Conservation (phyloP, 1,139 yeast species). For the Blastobotrys malaysiensis region DNA sequence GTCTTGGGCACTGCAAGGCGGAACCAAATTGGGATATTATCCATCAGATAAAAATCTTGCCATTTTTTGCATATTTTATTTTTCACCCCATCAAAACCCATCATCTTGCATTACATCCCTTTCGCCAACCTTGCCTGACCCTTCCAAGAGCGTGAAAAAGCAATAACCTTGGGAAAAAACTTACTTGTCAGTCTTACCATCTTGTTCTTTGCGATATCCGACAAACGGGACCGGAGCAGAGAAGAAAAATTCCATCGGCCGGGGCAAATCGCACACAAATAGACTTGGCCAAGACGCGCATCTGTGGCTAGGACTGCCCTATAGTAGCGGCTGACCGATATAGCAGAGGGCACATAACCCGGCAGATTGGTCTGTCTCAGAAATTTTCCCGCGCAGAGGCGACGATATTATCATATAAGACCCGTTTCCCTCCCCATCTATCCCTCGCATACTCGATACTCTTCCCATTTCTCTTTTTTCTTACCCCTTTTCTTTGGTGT, state of each 20-base stretch:
- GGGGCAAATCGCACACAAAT: no score
- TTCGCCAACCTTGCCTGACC: not conserved
- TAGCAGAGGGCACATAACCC: not conserved
- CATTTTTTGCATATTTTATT: not conserved
- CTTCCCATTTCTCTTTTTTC: not conserved
- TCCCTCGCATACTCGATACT: slow-evolving; percentile 1
- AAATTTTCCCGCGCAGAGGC: not conserved
- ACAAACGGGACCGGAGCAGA: not conserved
- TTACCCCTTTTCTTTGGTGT: slow-evolving; percentile 3
- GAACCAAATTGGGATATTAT: not conserved
- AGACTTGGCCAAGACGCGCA: no score
- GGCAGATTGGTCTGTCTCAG: not conserved
- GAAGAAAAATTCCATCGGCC: no score
- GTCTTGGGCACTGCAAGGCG: not conserved
- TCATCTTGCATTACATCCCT: not conserved
- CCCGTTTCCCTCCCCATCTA: slow-evolving; percentile 1
- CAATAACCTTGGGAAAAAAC: not conserved
- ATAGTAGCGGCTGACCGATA: no score
- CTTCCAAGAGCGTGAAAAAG: no score
- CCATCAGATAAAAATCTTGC: not conserved
- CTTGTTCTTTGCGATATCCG: no score
- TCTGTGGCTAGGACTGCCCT: no score
- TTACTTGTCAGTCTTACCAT: no score
- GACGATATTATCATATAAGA: not conserved
- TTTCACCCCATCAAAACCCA: not conserved